These are phyloP conservation scores for Aureoboletus auriporus DNA, from an alignment of 768 basidiomycete species.

Conservation along the genomic window DNA sequence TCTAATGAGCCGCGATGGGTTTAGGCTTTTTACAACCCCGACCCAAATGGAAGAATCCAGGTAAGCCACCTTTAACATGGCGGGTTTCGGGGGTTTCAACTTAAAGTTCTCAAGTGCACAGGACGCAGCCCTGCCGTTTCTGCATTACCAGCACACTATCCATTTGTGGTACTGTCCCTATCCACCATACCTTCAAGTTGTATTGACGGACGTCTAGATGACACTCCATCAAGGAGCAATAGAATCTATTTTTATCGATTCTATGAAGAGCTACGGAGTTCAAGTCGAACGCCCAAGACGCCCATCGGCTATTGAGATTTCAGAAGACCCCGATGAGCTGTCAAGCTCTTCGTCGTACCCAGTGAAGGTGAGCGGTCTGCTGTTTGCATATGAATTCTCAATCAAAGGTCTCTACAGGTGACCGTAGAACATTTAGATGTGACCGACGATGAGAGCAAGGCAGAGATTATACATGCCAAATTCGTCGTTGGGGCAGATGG, in stretches of 20 bases:
- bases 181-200: background rate
- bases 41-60: conserved; percentile 55
- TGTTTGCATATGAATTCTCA: background rate
- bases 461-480: conserved; percentile 31
- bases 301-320: conserved; percentile 30
- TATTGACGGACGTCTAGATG: conserved; percentile 15
- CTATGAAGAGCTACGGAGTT: conserved; percentile 29
- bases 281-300: conserved; percentile 34
- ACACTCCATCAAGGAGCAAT: conserved; percentile 41
- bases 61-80: conserved; percentile 26
- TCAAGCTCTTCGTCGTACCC: conserved; percentile 27
- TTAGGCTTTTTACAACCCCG: conserved; percentile 76
- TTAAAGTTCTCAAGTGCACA: conserved; percentile 41
- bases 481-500: conserved; percentile 37
- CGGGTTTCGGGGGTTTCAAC: too few species aligned
- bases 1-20: background rate
- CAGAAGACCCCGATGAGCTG: conserved; percentile 36
- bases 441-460: conserved; percentile 27
- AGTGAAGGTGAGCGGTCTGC: conserved; percentile 21
- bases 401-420: conserved; percentile 12
- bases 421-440: conserved; percentile 18
- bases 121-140: conserved; percentile 60
- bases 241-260: conserved; percentile 40
- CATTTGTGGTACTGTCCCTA: conserved; percentile 53
- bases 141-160: conserved; percentile 61